Base-by-base conservation (phyloP, 805 yeast species). In the Candida sphagnicola region DNA sequence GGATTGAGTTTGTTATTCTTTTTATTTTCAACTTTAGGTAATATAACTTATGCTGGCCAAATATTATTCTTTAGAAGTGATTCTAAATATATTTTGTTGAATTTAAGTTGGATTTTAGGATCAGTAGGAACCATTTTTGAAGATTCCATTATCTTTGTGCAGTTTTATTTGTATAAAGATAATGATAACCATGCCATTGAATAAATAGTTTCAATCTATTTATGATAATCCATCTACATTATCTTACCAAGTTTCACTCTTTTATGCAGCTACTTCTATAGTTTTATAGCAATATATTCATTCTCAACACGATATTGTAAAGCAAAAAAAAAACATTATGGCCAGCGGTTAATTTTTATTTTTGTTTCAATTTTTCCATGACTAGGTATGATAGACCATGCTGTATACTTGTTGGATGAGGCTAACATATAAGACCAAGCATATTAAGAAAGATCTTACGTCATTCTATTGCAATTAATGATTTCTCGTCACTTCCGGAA, bases 1-100 rank as follows among this genome's bases (percentile, higher is more conserved):
- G 98, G 98, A 1, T 81, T 93, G 50, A 83, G 96, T 40, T 75
- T 91, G 45, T 74, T 87, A 37, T 85, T 85, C 61, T 84, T 85
- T 63, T 59, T 85, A 47, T 78, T 84, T 46, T 82, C 90, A 21
- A 75, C 84, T 8, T 63, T 83, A 50, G 95, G 93, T 14, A 85
- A 85, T 56, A 53, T 84, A 45, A 80, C 91, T 4, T 85, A 82
- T 50, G 85, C 89, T 16, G 75, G 78, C 34, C 89, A 84, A 54
- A 84, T 85, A 39, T 59, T 85, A 41, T 67, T 80, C 45, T 84
- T 73, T 59, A 67, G 90, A 49, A 69, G 69, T 34, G 91, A 85
- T 53, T 49, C 64, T 45, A 68, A 72, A 25, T 85, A 85, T 63
- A 49, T 85, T 31, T 51, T 69, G 42, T 65, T 80, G 43, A 84